Percentiles rank a stretch among this genome's conserved stretches.
phyloP scores from a whole-genome alignment of 1,139 yeast species.

The Williopsis jadinii region DNA sequence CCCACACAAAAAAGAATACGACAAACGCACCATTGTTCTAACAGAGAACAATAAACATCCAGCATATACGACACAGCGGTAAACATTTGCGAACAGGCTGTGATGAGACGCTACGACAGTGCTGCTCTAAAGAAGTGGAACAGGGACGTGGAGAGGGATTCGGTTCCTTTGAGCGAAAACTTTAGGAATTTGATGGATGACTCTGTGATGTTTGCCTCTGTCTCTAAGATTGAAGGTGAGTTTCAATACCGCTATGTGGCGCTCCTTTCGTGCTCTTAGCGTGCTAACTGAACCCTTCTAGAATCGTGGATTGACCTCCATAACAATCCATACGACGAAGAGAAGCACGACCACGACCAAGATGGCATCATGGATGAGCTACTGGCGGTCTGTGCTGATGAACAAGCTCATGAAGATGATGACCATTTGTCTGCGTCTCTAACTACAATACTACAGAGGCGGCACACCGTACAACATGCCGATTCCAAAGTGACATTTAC shows the following conservation, averaged over 20 bases:
- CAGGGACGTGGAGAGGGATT: constrained; percentile 4
- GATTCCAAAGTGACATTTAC: constrained; percentile 2
- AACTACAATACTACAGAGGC: constrained; percentile 6
- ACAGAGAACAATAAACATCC: too few relatives aligned
- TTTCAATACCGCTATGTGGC: not conserved
- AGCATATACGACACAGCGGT: too few relatives aligned
- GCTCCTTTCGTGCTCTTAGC: not conserved
- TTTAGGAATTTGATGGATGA: not conserved
- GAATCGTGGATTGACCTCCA: constrained; percentile 13
- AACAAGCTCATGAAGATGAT: not conserved
- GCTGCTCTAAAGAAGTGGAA: constrained; percentile 5
- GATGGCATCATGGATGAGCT: too few relatives aligned
- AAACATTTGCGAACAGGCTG: too few relatives aligned
- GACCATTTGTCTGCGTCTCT: constrained; percentile 8
- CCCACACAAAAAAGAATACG: too few relatives aligned
- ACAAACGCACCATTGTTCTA: too few relatives aligned
- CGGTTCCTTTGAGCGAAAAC: not conserved
- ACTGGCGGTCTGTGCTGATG: too few relatives aligned
- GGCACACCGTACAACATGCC: too few relatives aligned
- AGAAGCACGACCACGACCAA: too few relatives aligned
- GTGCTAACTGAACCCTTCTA: not conserved
- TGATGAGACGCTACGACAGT: constrained; percentile 1
- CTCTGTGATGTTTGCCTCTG: constrained; percentile 1
- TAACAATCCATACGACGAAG: constrained; percentile 1
- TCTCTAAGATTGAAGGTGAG: constrained; percentile 4